Evolutionary conservation across 345 rosid genomes (phyloP).

Genomic region (Eucalyptus pauciflora): DNA sequence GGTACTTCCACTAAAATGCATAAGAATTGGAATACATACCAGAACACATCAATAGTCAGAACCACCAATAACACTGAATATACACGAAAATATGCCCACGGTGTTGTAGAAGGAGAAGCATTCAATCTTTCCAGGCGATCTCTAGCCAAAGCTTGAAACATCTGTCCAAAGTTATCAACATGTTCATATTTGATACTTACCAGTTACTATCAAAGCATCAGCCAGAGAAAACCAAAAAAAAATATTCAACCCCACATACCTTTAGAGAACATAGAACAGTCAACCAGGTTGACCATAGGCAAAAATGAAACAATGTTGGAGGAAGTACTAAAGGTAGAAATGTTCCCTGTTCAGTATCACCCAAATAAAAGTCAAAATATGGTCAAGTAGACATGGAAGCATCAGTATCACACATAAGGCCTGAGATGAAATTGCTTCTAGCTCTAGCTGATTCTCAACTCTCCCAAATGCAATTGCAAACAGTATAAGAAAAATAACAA

Average conservation of each 20-base stretch:
- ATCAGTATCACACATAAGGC: not conserved
- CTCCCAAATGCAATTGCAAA: not conserved
- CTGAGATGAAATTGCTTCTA: not conserved
- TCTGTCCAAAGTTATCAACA: constrained; percentile 23
- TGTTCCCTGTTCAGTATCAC: constrained; percentile 52
- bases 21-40: constrained; percentile 30
- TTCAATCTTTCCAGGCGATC: constrained; percentile 94
- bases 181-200: not conserved
- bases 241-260: constrained; percentile 18
- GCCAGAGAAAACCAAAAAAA: not conserved
- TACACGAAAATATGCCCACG: constrained; percentile 84
- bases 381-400: not conserved
- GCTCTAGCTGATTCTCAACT: not conserved
- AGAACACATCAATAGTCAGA: constrained; percentile 59
- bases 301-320: constrained; percentile 65
- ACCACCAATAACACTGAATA: constrained; percentile 72
- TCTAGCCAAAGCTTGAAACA: constrained; percentile 98
- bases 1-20: not conserved
- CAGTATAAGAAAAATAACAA: not conserved
- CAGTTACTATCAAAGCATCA: not conserved
- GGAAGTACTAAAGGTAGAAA: constrained; percentile 89
- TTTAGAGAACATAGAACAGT: constrained; percentile 74
- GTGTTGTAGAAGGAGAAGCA: constrained; percentile 90
- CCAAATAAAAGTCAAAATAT: not conserved
- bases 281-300: constrained; percentile 90